Base-by-base conservation (phyloP, 106 monocot genomes). In the Acorus gramineus region DNA sequence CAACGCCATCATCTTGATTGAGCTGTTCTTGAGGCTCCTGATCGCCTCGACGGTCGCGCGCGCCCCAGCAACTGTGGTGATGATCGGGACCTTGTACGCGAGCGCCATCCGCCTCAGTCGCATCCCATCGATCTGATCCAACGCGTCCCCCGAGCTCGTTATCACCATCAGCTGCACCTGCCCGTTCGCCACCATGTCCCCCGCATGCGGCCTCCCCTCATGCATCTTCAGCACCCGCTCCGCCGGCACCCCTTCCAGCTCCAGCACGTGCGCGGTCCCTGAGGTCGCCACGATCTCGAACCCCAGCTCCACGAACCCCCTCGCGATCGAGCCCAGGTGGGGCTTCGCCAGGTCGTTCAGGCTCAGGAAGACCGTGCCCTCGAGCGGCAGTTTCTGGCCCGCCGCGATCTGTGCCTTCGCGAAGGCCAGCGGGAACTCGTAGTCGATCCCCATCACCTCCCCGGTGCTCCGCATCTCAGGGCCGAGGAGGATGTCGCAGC, bases 401-500 rank as follows among this genome's bases (percentile, higher is more conserved):
- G 96, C 96, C 14, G 96, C 96, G 55, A 98, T 92, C 66, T 98
- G 91, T 28, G 96, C 96, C 78, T 98, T 98, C 1, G 96, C 96
- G 70, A 96, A 98, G 42, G 96, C 96, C 12, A 81, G 70, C 47
- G 87, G 71, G 69, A 98, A 98, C 6, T 85, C 82, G 44, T 56
- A 79, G 47, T 98, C 96, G 53, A 92, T 92, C 42, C 96, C 96
- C 91, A 98, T 98, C 13, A 98, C 96, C 66, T 98, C 96, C 12
- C 96, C 96, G 4, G 96, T 98, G 79, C 96, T 98, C 9, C 96
- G 78, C 96, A 98, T 98, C 76, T 98, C 96, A 28, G 96, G 96
- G 2, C 96, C 96, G 51, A 98, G 88, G 63, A 91, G 83, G 43
- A 98, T 81, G 64, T 98, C 96, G 62, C 96, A 92, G 2, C 96